Evolutionary conservation across 345 rosid genomes (phyloP).

Genomic region (Salix suchowensis): DNA sequence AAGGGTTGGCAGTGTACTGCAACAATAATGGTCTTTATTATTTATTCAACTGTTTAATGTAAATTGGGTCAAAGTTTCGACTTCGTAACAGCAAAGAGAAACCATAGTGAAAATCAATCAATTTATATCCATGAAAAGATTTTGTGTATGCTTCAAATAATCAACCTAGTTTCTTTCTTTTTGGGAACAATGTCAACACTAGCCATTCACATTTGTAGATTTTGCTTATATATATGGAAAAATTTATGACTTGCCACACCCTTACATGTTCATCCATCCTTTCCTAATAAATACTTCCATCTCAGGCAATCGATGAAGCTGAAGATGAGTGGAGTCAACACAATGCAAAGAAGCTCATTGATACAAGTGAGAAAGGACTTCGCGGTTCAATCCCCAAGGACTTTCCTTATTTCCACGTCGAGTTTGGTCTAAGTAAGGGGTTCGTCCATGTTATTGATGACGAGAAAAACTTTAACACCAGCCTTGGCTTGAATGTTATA

Average conservation of each 20-base stretch:
- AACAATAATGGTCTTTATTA: neutral
- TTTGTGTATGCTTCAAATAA: neutral
- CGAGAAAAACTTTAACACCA: conserved; percentile 69
- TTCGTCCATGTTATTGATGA: conserved; percentile 96
- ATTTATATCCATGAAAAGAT: neutral
- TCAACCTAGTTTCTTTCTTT: neutral
- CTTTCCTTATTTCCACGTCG: conserved; percentile 92
- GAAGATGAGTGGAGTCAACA: conserved; percentile 98
- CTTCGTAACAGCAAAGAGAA: neutral
- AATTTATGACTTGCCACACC: neutral
- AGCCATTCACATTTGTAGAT: neutral
- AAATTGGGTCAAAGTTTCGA: neutral
- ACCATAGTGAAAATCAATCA: neutral
- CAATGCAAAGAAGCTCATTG: conserved; percentile 85
- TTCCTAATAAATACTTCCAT: neutral
- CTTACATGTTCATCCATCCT: neutral
- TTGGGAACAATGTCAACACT: neutral
- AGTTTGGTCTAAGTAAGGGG: conserved; percentile 75
- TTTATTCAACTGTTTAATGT: neutral
- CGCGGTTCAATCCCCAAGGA: conserved; percentile 81
- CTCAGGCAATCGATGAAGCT: conserved; percentile 91
- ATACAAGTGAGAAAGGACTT: conserved; percentile 80
- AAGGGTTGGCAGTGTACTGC: neutral
- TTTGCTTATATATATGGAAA: neutral
- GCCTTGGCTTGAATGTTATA: conserved; percentile 47